Percentiles rank a stretch among this genome's conserved stretches.
These are phyloP conservation scores for Pseudopediastrum boryanum DNA, from an alignment of 139 green algal genomes.

Conservation along the genomic window DNA sequence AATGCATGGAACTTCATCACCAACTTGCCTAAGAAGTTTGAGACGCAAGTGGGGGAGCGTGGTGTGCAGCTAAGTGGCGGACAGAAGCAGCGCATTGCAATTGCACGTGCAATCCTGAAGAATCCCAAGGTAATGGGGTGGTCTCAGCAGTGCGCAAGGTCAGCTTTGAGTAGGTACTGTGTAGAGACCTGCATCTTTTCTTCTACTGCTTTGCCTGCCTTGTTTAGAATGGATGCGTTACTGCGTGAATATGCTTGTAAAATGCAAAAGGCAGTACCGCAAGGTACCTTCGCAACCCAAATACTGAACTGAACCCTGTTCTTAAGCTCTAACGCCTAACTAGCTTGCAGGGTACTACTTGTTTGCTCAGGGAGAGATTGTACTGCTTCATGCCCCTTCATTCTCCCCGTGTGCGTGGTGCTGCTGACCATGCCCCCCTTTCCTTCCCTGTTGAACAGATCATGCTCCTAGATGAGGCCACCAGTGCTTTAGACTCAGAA, in stretches of 20 bases:
- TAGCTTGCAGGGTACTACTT: no score
- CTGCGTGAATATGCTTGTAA: neutral
- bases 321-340: neutral
- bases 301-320: conserved; percentile 75
- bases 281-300: conserved; percentile 73
- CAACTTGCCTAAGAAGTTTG: conserved; percentile 57
- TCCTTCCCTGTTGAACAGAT: no score
- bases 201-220: neutral
- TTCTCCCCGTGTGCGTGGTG: no score
- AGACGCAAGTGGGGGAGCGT: conserved; percentile 71
- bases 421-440: no score
- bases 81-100: conserved; percentile 95
- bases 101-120: conserved; percentile 90
- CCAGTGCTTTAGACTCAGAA: conserved; percentile 84
- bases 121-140: conserved; percentile 59
- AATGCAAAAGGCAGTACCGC: neutral
- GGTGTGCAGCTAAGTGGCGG: conserved; percentile 63
- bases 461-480: conserved; percentile 77
- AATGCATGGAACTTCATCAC: conserved; percentile 87
- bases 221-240: conserved; percentile 41
- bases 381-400: no score
- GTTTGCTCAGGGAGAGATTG: no score
- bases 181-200: neutral
- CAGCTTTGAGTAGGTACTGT: conserved; percentile 58
- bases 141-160: conserved; percentile 82